Evolutionary conservation across 306 rosid species (phyloP).

Genomic region (Cajanus cajan): DNA sequence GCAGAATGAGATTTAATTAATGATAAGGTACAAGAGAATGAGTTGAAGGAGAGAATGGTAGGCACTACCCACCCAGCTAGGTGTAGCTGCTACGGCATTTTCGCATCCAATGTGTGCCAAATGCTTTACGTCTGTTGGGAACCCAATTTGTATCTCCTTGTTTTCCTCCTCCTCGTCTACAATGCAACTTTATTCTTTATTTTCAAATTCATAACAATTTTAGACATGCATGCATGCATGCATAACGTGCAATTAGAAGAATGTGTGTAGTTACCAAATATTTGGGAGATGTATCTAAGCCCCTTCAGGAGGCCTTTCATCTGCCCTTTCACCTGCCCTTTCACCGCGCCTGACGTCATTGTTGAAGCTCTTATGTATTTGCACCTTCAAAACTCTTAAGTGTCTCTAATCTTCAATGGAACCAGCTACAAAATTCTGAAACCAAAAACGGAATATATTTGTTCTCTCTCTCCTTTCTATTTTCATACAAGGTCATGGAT

Average conservation of each 20-base stretch:
- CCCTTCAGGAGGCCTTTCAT: constrained; percentile 83
- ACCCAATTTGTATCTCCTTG: constrained; percentile 74
- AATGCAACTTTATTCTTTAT: neutral
- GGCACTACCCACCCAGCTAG: constrained; percentile 44
- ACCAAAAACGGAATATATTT: neutral
- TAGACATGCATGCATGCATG: neutral
- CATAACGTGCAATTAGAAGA: neutral
- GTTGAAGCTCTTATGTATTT: constrained; percentile 7
- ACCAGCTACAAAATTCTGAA: constrained; percentile 13
- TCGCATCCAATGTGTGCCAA: constrained; percentile 59
- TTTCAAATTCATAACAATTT: neutral
- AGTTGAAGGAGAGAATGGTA: neutral
- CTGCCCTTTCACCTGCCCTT: constrained; percentile 42
- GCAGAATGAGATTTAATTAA: neutral
- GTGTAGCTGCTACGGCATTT: constrained; percentile 33
- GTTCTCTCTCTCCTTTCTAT: too few relatives aligned
- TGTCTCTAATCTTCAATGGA: constrained; percentile 31
- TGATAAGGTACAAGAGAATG: too few relatives aligned
- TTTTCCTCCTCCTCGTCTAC: constrained; percentile 66
- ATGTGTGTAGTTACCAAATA: constrained; percentile 60
- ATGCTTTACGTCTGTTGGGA: constrained; percentile 87
- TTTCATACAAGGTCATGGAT: too few relatives aligned
- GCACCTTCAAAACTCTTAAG: constrained; percentile 17
- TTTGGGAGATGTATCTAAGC: constrained; percentile 74
- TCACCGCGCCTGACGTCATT: constrained; percentile 36